Evolutionary conservation across 2,329 filamentous ascomycete genomes (phyloP).

Genomic region (Hymenoscyphus occultus): DNA sequence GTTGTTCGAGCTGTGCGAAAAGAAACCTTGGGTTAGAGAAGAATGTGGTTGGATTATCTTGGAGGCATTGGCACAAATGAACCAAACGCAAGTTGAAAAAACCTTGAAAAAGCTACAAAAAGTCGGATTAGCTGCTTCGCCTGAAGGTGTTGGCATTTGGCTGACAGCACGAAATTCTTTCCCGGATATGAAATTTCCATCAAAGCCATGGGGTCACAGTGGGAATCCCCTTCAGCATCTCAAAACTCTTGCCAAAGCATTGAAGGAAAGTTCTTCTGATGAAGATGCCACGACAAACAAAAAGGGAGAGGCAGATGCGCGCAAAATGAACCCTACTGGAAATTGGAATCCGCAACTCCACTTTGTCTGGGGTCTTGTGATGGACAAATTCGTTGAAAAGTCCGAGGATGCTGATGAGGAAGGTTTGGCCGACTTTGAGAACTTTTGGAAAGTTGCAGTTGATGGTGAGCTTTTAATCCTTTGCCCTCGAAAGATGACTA

Average conservation of each 20-base stretch:
- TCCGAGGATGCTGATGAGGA: slow-evolving; percentile 32
- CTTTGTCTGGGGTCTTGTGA: slow-evolving; percentile 81
- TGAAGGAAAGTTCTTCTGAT: slow-evolving; percentile 70
- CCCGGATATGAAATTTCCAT: slow-evolving; percentile 60
- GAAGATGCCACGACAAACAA: slow-evolving; percentile 61
- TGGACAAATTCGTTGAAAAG: slow-evolving; percentile 51
- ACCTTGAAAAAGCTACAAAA: slow-evolving; percentile 62
- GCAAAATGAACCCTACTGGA: slow-evolving; percentile 51
- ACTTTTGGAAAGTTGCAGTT: slow-evolving; percentile 84
- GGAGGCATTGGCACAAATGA: slow-evolving; percentile 64
- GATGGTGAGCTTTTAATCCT: slow-evolving; percentile 62
- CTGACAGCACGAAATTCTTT: slow-evolving; percentile 65
- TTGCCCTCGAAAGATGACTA: neutral
- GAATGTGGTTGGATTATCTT: slow-evolving; percentile 83
- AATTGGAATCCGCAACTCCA: slow-evolving; percentile 78
- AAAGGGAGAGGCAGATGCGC: slow-evolving; percentile 44
- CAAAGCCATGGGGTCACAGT: slow-evolving; percentile 65
- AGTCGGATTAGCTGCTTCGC: slow-evolving; percentile 70
- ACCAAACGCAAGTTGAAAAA: slow-evolving; percentile 52
- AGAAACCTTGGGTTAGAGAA: slow-evolving; percentile 85
- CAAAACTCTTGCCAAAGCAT: slow-evolving; percentile 65
- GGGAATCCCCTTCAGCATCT: slow-evolving; percentile 73
- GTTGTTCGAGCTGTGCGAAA: slow-evolving; percentile 69
- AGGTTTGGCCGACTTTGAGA: slow-evolving; percentile 52
- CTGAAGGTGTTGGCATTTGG: slow-evolving; percentile 90